These are phyloP conservation scores for Naegleria gruberi DNA, from an alignment of 208 protist genomes.

Conservation along the genomic window DNA sequence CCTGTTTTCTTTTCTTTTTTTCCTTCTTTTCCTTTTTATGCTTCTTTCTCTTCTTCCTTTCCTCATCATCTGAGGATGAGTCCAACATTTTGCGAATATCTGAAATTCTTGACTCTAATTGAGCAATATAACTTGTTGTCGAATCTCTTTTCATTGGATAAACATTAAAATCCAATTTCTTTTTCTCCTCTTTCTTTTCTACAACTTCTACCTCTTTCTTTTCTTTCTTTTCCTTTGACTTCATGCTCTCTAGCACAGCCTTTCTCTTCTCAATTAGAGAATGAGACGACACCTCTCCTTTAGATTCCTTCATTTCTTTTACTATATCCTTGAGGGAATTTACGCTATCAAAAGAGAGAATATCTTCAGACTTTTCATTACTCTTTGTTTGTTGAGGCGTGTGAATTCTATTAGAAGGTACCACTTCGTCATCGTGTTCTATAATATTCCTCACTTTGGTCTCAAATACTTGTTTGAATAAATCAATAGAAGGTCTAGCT, in stretches of 20 bases:
- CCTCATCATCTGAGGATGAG: background rate
- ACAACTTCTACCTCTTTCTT: background rate
- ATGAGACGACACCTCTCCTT: background rate
- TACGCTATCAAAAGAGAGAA: no score
- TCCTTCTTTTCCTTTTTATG: background rate
- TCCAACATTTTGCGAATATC: background rate
- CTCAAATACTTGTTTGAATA: constrained; percentile 6
- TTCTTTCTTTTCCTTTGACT: background rate
- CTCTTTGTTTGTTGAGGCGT: background rate
- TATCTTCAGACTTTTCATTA: no score
- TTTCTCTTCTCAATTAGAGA: no score
- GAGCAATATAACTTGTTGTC: background rate
- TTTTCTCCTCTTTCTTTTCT: background rate
- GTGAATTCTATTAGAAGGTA: background rate
- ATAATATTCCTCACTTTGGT: no score
- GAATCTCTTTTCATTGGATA: background rate
- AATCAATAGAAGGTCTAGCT: background rate
- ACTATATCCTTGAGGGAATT: background rate
- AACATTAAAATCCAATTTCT: background rate
- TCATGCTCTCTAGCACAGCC: no score
- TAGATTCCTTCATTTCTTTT: background rate
- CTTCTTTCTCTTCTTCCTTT: background rate
- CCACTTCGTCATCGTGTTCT: background rate
- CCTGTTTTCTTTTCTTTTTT: background rate
- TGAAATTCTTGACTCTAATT: background rate